Evolutionary conservation across 768 basidiomycete genomes (phyloP).

Genomic region (Mycena galericulata): DNA sequence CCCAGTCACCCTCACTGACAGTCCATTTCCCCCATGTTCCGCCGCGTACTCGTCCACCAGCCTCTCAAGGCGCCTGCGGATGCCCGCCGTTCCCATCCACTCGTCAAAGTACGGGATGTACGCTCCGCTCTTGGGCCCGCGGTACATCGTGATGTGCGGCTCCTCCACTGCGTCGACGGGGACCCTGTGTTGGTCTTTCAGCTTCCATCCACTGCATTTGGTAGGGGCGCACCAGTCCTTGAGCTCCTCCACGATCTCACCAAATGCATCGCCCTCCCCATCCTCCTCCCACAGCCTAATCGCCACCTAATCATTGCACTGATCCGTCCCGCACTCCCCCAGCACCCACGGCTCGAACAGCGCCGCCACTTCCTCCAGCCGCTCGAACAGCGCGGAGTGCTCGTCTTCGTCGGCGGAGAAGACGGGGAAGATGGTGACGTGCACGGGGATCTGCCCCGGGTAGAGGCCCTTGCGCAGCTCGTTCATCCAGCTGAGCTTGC

Average conservation of each 20-base stretch:
- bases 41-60: slow-evolving; percentile 9
- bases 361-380: slow-evolving; percentile 5
- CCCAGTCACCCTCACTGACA: slow-evolving; percentile 10
- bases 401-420: not conserved
- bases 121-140: not conserved
- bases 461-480: slow-evolving; percentile 4
- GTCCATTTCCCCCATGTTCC: slow-evolving; percentile 5
- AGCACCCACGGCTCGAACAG: not conserved
- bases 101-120: slow-evolving; percentile 5
- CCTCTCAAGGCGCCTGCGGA: slow-evolving; percentile 4
- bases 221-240: slow-evolving; percentile 1
- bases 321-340: slow-evolving; percentile 1
- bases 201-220: not conserved
- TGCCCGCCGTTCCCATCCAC: not conserved
- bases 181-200: not conserved
- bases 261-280: slow-evolving; percentile 6
- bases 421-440: not conserved
- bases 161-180: slow-evolving; percentile 1
- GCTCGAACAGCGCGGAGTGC: not conserved
- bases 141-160: slow-evolving; percentile 8
- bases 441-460: not conserved
- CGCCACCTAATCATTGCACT: slow-evolving; percentile 4
- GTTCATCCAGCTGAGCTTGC: slow-evolving; percentile 10
- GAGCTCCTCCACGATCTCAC: not conserved
- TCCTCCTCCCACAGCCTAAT: slow-evolving; percentile 5